Evolutionary conservation across 352 stramenopile genomes (phyloP).

Genomic region (Hyaloperonospora brassicae): DNA sequence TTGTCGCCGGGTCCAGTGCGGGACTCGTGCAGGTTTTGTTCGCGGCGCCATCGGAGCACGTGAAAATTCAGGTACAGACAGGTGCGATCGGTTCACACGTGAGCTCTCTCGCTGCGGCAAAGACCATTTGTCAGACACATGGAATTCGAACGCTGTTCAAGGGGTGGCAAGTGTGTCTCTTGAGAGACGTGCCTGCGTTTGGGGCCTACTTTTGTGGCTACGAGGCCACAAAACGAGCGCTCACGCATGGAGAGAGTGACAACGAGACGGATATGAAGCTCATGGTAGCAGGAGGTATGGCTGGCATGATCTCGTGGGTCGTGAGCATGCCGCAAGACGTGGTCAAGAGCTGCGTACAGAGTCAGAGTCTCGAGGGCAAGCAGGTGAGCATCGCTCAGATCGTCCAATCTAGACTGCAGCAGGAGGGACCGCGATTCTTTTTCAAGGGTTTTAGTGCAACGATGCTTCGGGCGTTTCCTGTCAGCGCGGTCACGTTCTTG

Average conservation of each 20-base stretch:
- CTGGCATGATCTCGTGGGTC: slow-evolving; percentile 72
- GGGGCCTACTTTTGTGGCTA: slow-evolving; percentile 79
- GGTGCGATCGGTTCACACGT: slow-evolving; percentile 38
- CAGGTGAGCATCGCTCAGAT: slow-evolving; percentile 43
- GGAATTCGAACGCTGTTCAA: slow-evolving; percentile 48
- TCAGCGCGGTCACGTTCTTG: slow-evolving; percentile 79
- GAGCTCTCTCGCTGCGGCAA: slow-evolving; percentile 47
- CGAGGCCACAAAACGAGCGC: slow-evolving; percentile 47
- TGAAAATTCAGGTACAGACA: slow-evolving; percentile 82
- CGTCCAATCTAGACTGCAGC: slow-evolving; percentile 31
- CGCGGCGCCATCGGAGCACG: slow-evolving; percentile 61
- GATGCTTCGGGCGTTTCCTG: slow-evolving; percentile 73
- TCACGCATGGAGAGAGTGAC: slow-evolving; percentile 43
- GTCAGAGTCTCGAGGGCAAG: slow-evolving; percentile 37
- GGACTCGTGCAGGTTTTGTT: slow-evolving; percentile 66
- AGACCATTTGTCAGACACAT: slow-evolving; percentile 29
- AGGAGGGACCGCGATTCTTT: slow-evolving; percentile 60
- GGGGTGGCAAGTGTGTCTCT: slow-evolving; percentile 60
- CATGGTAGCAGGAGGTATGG: slow-evolving; percentile 65
- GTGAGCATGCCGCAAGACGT: slow-evolving; percentile 83
- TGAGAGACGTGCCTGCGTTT: slow-evolving; percentile 73
- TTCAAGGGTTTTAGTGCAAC: slow-evolving; percentile 76
- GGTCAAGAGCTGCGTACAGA: slow-evolving; percentile 87
- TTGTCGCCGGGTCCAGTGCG: slow-evolving; percentile 48
- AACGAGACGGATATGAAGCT: slow-evolving; percentile 64